These are phyloP conservation scores for Acacia confusa DNA, from an alignment of 306 rosid species.

Conservation along the genomic window DNA sequence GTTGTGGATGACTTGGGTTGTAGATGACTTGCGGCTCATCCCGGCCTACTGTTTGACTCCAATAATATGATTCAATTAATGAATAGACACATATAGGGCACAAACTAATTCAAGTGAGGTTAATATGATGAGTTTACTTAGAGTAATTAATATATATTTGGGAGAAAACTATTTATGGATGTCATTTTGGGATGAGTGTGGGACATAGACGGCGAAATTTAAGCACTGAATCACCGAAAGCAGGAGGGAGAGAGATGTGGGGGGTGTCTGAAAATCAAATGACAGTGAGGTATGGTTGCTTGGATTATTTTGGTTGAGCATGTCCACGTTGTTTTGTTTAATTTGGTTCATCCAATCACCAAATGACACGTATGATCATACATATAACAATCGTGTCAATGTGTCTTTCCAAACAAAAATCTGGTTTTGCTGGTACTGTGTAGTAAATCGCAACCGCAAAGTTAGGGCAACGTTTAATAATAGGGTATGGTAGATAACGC, in stretches of 20 bases:
- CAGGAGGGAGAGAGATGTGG: background rate
- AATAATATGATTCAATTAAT: no score
- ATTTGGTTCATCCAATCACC: background rate
- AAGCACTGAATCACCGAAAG: conserved; percentile 13
- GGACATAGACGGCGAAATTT: conserved; percentile 7
- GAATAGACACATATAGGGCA: no score
- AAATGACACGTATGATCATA: background rate
- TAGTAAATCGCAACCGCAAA: conserved; percentile 19
- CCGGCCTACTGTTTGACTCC: no score
- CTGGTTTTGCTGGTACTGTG: background rate
- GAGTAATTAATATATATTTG: background rate
- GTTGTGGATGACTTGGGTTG: no score
- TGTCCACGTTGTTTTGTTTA: background rate
- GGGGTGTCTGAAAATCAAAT: conserved; percentile 18
- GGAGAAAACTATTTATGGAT: background rate
- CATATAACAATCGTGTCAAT: background rate
- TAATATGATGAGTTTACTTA: background rate
- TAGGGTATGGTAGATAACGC: conserved; percentile 40
- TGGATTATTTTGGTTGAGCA: background rate
- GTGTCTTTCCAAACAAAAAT: background rate
- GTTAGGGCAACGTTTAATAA: conserved; percentile 27
- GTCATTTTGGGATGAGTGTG: background rate
- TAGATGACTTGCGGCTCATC: no score
- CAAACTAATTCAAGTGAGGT: no score
- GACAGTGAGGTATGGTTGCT: background rate